These are phyloP conservation scores for Pyracantha coccinea DNA, from an alignment of 331 rosid genomes.

Conservation along the genomic window DNA sequence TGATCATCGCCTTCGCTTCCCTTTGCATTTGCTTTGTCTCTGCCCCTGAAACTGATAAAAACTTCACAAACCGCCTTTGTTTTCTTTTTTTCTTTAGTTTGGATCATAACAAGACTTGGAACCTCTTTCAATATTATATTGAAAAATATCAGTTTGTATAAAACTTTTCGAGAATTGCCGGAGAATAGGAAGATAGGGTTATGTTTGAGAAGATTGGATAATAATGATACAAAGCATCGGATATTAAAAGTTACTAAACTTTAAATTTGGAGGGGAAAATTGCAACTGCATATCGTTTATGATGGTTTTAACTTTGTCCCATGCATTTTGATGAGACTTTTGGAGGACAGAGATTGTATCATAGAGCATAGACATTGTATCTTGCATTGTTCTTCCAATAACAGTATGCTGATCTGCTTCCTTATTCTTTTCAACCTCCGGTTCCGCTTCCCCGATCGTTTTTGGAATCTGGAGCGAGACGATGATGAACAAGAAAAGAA, in stretches of 20 bases:
- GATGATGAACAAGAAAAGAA: conserved; percentile 27
- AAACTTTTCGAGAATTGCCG: too few species aligned
- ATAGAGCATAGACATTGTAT: conserved; percentile 24
- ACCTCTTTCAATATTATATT: too few species aligned
- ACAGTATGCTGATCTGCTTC: conserved; percentile 23
- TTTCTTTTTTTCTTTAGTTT: too few species aligned
- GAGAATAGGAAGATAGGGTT: not conserved
- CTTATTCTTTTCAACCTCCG: conserved; percentile 13
- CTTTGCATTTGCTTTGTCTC: not conserved
- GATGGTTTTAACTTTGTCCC: conserved; percentile 40
- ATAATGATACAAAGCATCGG: not conserved
- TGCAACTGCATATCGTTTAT: conserved; percentile 41
- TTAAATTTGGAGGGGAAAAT: conserved; percentile 41
- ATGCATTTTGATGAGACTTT: conserved; percentile 40
- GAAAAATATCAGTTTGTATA: too few species aligned
- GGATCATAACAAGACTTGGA: too few species aligned
- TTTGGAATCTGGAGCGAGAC: conserved; percentile 26
- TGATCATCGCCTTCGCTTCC: not conserved
- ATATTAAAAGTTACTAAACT: conserved; percentile 9
- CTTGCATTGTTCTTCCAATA: conserved; percentile 21
- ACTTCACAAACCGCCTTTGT: not conserved
- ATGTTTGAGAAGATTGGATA: not conserved
- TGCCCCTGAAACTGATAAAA: conserved; percentile 32
- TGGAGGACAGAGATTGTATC: conserved; percentile 30
- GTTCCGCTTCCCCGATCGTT: conserved; percentile 29